Evolutionary conservation across 176 grass and related monocot genomes (phyloP), one percentile per base, ranked within the genome.

Genomic region (Musa schizocarpa): DNA sequence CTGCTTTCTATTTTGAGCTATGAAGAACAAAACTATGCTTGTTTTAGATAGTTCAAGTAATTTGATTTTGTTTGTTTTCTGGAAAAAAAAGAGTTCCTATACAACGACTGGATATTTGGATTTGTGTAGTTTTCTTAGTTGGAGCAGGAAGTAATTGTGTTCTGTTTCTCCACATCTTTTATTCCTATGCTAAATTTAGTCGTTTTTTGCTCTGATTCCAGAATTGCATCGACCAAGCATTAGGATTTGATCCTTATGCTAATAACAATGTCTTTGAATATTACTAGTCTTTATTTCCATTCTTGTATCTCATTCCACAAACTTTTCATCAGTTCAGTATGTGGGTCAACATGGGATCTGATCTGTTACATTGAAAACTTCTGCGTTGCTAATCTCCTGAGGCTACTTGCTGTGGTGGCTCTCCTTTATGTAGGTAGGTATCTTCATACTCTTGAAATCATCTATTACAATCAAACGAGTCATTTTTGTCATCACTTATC

Each of bases 331-430:
- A 92, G 85, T 34, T 81, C 80, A 49, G 70, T 68, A 24, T 88
- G 89, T 1, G 83, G 77, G 24, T 65, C 85, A 11, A 83, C 65
- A 69, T 92, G 86, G 89, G 89, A 88, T 75, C 5, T 92, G 2
- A 64, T 92, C 12, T 92, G 89, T 73, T 92, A 92, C 72, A 48
- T 92, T 9, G 89, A 92, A 8, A 86, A 88, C 55, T 86, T 92
- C 61, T 92, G 86, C 4, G 21, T 92, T 13, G 78, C 64, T 17
- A 86, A 78, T 83, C 86, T 92, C 63, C 50, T 86, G 52, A 92
- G 84, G 72, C 61, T 84, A 34, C 68, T 81, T 13, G 83, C 54
- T 1, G 74, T 84, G 51, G 67, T 88, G 21, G 82, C 78, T 73
- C 81, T 92, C 65, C 49, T 88, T 69, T 88, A 88, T 29, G 20